Conservation (phyloP, 805 yeast species). For the Alloascoidea hylecoeti region DNA sequence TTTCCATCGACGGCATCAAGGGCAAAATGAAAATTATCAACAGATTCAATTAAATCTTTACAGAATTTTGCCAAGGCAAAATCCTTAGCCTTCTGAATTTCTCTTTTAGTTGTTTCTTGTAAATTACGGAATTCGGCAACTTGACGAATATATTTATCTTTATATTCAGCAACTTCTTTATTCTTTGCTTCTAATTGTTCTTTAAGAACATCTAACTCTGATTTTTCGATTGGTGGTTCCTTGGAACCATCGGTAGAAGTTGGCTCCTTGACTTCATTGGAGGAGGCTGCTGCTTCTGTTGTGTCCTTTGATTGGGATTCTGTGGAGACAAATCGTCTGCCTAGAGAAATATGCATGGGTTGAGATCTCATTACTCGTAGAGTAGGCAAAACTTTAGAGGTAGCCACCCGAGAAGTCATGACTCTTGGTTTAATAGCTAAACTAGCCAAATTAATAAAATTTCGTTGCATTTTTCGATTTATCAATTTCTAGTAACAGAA, state of each 20-base stretch:
- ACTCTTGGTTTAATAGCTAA: no score
- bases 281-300: constrained; percentile 8
- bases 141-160: constrained; percentile 70
- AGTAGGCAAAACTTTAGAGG: no score
- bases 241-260: no score
- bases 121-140: constrained; percentile 88
- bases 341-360: no score
- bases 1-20: constrained; percentile 41
- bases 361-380: no score
- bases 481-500: no score
- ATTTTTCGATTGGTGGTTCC: constrained; percentile 17
- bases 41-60: constrained; percentile 75
- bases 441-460: no score
- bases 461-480: no score
- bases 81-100: constrained; percentile 74
- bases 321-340: no score
- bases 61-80: constrained; percentile 89
- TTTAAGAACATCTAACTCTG: constrained; percentile 21
- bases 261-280: constrained; percentile 17
- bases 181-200: constrained; percentile 38
- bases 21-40: constrained; percentile 86
- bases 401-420: no score
- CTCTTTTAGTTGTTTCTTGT: constrained; percentile 82
- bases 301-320: constrained; percentile 5
- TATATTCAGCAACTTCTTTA: constrained; percentile 62